These are phyloP conservation scores for Cylindrodendrum hubeiense DNA, from an alignment of 2,329 filamentous ascomycete species.

Conservation along the genomic window DNA sequence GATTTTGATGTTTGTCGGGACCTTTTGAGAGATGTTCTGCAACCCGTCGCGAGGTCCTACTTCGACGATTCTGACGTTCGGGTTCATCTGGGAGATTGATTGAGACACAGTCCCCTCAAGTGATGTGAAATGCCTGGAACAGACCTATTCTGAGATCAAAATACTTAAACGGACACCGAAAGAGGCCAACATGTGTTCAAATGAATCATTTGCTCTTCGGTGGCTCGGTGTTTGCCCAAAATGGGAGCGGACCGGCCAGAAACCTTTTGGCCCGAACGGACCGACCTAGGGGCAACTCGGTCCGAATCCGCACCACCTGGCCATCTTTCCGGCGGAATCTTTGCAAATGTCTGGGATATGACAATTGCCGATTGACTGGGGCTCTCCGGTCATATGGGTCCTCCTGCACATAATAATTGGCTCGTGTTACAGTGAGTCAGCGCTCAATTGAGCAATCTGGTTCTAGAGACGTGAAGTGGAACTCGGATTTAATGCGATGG, in stretches of 20 bases:
- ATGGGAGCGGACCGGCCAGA: background rate
- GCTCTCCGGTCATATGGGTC: too few species aligned
- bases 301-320: background rate
- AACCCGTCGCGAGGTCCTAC: conserved; percentile 78
- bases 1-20: conserved; percentile 72
- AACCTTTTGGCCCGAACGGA: background rate
- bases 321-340: too few species aligned
- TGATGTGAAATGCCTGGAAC: background rate
- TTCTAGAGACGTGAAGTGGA: too few species aligned
- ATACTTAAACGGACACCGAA: too few species aligned
- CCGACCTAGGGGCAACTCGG: background rate
- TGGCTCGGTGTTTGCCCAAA: background rate
- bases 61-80: conserved; percentile 60
- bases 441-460: too few species aligned
- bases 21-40: conserved; percentile 73
- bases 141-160: background rate
- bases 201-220: background rate
- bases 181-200: background rate
- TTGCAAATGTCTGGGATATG: too few species aligned
- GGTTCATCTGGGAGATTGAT: background rate
- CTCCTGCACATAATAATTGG: too few species aligned
- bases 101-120: background rate
- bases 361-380: too few species aligned
- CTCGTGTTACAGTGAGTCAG: too few species aligned
- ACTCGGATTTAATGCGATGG: too few species aligned